A percentile compares a stretch with the other conserved stretches of the same genome.
Evolutionary conservation across 768 basidiomycete genomes (phyloP).

Genomic region (Paxillus involutus): DNA sequence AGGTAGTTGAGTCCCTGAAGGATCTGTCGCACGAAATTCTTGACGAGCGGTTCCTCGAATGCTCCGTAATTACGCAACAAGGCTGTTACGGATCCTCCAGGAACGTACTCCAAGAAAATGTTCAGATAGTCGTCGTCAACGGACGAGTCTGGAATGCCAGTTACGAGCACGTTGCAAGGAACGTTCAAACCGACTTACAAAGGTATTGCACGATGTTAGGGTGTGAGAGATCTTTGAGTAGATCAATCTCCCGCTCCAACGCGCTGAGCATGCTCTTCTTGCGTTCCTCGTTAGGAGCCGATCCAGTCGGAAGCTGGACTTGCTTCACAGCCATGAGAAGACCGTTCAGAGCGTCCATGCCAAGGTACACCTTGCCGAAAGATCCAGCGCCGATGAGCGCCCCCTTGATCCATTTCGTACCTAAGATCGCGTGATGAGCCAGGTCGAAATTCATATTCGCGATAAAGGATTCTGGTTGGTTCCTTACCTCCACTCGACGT

Average conservation of each 20-base stretch:
- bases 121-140: slow-evolving; percentile 89
- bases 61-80: slow-evolving; percentile 89
- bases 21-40: slow-evolving; percentile 92
- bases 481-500: slow-evolving; percentile 53
- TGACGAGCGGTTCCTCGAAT: slow-evolving; percentile 89
- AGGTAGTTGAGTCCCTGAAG: slow-evolving; percentile 86
- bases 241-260: slow-evolving; percentile 90
- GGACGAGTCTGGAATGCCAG: slow-evolving; percentile 70
- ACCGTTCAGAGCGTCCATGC: slow-evolving; percentile 90
- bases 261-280: slow-evolving; percentile 93
- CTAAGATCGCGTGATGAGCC: slow-evolving; percentile 34
- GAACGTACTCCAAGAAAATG: slow-evolving; percentile 97
- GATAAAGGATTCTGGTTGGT: background rate
- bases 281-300: slow-evolving; percentile 84
- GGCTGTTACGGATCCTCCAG: slow-evolving; percentile 91
- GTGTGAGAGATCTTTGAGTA: slow-evolving; percentile 89
- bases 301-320: slow-evolving; percentile 86
- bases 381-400: slow-evolving; percentile 94
- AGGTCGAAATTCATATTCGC: background rate
- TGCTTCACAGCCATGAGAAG: slow-evolving; percentile 97
- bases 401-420: slow-evolving; percentile 96
- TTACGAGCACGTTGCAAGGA: background rate
- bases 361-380: slow-evolving; percentile 93
- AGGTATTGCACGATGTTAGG: slow-evolving; percentile 98
- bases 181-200: slow-evolving; percentile 52